Evolutionary conservation across 768 basidiomycete genomes (phyloP), one percentile per base, ranked within the genome.

Genomic region (Rhodotorula kratochvilovae): DNA sequence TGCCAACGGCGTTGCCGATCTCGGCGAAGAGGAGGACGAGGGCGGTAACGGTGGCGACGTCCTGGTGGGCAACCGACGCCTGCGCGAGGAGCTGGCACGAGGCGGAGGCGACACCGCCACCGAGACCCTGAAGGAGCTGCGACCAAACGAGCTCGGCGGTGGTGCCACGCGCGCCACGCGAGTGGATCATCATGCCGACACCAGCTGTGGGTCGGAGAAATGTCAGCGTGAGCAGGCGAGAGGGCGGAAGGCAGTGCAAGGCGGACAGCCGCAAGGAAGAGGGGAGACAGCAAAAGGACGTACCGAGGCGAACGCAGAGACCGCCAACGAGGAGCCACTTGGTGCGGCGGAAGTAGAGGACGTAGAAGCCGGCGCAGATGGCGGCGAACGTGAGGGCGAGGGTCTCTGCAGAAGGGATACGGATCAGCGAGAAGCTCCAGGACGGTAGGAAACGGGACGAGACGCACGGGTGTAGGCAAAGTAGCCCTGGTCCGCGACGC

Each of bases 71-170:
- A 2, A 81, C 80, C 71, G 81, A 58, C 27, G 83, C 6, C 70
- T 82, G 82, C 0, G 77, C 74, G 25, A 80, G 77, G 54, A 81
- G 74, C 65, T 82, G 80, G 25, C 75, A 73, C 4, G 78, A 73
- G 57, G 80, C 78, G 33, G 80, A 77, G 12, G 88, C 87, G 66
- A 90, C 83, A 25, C 89, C 89, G 23, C 89, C 89, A 27, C 89
- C 89, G 16, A 87, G 81, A 58, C 89, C 89, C 80, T 90, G 89
- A 25, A 91, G 82, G 61, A 90, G 79, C 74, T 91, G 89, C 31
- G 85, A 86, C 80, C 85, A 82, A 8, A 90, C 86, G 39, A 90
- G 82, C 65, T 82, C 79, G 63, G 61, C 77, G 53, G 79, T 43
- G 83, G 85, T 65, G 29, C 63, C 74, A 68, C 85, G 81, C 5